phyloP scores from a whole-genome alignment of 768 basidiomycete species.

The Lentinula sp. region DNA sequence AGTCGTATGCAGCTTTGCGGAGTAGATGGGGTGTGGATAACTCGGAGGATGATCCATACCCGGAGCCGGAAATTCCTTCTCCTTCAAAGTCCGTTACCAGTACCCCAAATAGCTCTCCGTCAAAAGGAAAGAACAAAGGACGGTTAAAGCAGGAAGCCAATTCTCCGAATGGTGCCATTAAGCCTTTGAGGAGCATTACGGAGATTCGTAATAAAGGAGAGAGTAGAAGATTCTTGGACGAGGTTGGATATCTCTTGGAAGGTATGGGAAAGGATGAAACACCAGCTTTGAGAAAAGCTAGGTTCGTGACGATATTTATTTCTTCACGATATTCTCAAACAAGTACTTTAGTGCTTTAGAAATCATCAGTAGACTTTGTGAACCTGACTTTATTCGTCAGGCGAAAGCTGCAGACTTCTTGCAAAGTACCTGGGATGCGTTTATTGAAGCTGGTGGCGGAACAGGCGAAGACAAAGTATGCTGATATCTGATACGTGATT shows the following conservation, averaged over 20 bases:
- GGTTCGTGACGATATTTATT: slow-evolving; percentile 31
- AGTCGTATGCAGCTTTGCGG: slow-evolving; percentile 71
- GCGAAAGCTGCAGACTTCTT: slow-evolving; percentile 76
- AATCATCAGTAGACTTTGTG: slow-evolving; percentile 68
- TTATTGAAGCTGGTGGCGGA: slow-evolving; percentile 54
- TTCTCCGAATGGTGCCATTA: slow-evolving; percentile 51
- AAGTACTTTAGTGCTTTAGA: slow-evolving; percentile 56
- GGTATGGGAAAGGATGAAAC: slow-evolving; percentile 54
- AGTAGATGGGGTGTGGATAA: slow-evolving; percentile 78
- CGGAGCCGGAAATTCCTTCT: slow-evolving; percentile 19
- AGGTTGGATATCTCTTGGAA: slow-evolving; percentile 81
- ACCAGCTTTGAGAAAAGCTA: slow-evolving; percentile 57
- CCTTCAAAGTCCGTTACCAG: slow-evolving; percentile 23
- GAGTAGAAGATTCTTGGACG: slow-evolving; percentile 72
- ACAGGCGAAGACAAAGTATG: slow-evolving; percentile 48
- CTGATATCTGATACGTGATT: not conserved
- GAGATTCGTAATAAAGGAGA: slow-evolving; percentile 80
- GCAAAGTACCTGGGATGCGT: slow-evolving; percentile 59
- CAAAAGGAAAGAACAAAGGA: slow-evolving; percentile 31
- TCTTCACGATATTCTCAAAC: not conserved
- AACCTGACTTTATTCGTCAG: slow-evolving; percentile 69
- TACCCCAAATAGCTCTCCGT: slow-evolving; percentile 30
- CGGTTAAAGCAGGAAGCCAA: slow-evolving; percentile 18
- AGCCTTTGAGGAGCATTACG: slow-evolving; percentile 73
- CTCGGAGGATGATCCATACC: slow-evolving; percentile 65